These are phyloP conservation scores for Aegilops umbellulata DNA, from an alignment of 176 grass and related monocot genomes.

Conservation along the genomic window DNA sequence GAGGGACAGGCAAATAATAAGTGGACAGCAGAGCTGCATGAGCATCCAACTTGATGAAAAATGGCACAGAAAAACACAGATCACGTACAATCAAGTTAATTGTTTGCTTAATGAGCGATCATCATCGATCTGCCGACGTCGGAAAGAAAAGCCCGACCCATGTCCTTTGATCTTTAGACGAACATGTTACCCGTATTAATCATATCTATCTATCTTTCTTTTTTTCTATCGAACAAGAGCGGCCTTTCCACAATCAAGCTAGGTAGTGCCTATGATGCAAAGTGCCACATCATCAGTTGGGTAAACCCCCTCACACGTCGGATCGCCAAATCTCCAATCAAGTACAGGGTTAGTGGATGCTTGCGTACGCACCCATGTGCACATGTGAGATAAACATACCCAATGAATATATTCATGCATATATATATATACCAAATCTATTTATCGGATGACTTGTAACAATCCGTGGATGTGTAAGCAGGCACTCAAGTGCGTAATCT, in stretches of 20 bases:
- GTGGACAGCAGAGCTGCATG: not conserved
- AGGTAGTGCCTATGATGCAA: constrained; percentile 3
- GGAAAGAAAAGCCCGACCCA: constrained; percentile 1
- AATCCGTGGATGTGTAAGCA: constrained; percentile 28
- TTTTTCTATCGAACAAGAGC: not conserved
- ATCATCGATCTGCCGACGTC: constrained; percentile 15
- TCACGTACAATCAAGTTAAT: not conserved
- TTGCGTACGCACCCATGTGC: not conserved
- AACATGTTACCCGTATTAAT: not conserved
- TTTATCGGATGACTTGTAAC: constrained; percentile 25
- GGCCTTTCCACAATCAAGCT: not conserved
- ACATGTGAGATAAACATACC: not conserved
- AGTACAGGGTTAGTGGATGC: constrained; percentile 21
- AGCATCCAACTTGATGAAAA: constrained; percentile 1
- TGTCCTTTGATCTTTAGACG: constrained; percentile 12
- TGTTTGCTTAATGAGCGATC: constrained; percentile 34
- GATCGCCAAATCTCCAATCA: constrained; percentile 29
- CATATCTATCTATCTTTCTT: too few relatives aligned
- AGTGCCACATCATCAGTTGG: constrained; percentile 49
- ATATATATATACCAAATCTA: not conserved
- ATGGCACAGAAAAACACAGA: not conserved
- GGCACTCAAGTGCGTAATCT: constrained; percentile 29
- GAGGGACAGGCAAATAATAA: not conserved
- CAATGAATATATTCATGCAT: not conserved
- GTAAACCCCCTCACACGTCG: constrained; percentile 31